Base-by-base conservation (phyloP, 106 monocot species). In the Dendrobium nobile region DNA sequence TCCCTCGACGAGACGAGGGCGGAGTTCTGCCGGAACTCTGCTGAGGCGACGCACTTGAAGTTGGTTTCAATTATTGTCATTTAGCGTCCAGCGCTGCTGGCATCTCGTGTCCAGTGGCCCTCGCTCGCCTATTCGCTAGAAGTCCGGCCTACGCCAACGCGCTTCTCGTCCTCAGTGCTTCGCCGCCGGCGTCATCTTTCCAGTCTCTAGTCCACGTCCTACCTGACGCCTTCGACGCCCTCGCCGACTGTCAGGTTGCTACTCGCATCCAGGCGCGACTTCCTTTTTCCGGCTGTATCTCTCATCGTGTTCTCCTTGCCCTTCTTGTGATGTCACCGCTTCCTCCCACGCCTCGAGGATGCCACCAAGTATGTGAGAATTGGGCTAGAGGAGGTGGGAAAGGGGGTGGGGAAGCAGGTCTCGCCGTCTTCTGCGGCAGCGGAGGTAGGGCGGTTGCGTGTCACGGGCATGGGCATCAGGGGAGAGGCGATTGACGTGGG, bases 161-260 rank as follows among this genome's bases (percentile, higher is more conserved):
- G 9, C 88, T 97, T 11, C 90, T 92, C 75, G 76, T 97, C 48
- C 90, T 97, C 86, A 97, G 89, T 94, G 92, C 89, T 97, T 90
- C 79, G 93, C 93, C 56, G 96, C 96, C 13, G 96, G 96, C 19
- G 96, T 97, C 65, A 90, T 97, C 87, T 97, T 72, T 92, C 96
- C 7, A 97, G 5, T 88, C 96, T 61, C 94, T 97, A 77, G 96
- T 97, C 80, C 96, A 97, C 72, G 96, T 97, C 79, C 89, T 94
- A 82, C 96, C 96, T 65, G 96, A 97, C 77, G 94, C 96, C 76
- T 90, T 87, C 92, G 85, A 58, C 77, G 90, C 92, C 67, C 88
- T 97, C 77, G 81, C 88, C 56, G 90, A 90, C 84, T 89, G 91
- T 84, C 89, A 86, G 80, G 80, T 97, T 24, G 87, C 92, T 33